Percentiles rank a stretch among this genome's conserved stretches.
phyloP scores from a whole-genome alignment of 2,329 filamentous ascomycete species.

The Paecilomyces variotii region DNA sequence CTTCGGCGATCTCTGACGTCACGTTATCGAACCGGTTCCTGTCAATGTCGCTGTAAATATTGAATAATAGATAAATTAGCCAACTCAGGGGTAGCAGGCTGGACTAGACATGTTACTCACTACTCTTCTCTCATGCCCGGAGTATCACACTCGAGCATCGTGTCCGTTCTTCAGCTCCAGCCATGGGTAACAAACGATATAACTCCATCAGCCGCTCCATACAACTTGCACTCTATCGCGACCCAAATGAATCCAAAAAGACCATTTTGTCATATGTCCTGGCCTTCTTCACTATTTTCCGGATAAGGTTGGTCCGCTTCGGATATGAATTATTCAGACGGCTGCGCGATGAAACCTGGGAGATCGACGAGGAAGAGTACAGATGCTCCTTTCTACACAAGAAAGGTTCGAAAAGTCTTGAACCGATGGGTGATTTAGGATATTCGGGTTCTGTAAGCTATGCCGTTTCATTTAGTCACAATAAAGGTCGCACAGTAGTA shows the following conservation, averaged over 20 bases:
- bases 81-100: background rate
- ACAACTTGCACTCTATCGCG: constrained; percentile 19
- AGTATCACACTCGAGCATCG: background rate
- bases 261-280: constrained; percentile 38
- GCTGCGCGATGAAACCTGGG: constrained; percentile 46
- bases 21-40: background rate
- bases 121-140: background rate
- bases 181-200: background rate
- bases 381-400: constrained; percentile 43
- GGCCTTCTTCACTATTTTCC: constrained; percentile 48
- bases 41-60: background rate
- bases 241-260: constrained; percentile 18
- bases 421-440: constrained; percentile 59
- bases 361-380: constrained; percentile 48
- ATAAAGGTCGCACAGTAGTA: background rate
- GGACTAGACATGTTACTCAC: background rate
- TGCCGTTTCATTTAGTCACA: background rate
- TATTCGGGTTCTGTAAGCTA: constrained; percentile 58
- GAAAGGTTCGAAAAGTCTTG: constrained; percentile 37
- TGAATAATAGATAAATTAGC: background rate
- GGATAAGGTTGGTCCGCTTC: constrained; percentile 41
- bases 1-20: constrained; percentile 9
- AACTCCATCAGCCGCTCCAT: constrained; percentile 17
- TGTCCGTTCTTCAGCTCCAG: background rate
- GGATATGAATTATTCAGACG: constrained; percentile 43